phyloP scores from a whole-genome alignment of 768 basidiomycete genomes.

The Plicaturopsis crispa region DNA sequence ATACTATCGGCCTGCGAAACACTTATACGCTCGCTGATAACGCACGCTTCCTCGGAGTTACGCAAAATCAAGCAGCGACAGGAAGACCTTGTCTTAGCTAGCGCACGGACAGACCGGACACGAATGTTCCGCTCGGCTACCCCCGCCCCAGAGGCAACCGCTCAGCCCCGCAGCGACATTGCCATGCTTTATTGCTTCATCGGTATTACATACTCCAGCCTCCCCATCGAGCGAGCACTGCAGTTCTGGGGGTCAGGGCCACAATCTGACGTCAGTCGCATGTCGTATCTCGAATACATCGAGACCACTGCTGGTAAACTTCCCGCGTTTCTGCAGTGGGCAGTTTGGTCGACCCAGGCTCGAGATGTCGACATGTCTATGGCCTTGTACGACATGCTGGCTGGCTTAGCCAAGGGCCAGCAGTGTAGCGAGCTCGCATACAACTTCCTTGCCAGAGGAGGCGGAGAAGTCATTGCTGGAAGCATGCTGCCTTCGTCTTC shows the following conservation, averaged over 20 bases:
- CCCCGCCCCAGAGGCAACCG: slow-evolving; percentile 30
- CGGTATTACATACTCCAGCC: slow-evolving; percentile 68
- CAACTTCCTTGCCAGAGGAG: slow-evolving; percentile 81
- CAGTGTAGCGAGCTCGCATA: slow-evolving; percentile 82
- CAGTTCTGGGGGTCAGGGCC: slow-evolving; percentile 80
- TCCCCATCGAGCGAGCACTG: slow-evolving; percentile 69
- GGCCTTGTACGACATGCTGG: slow-evolving; percentile 84
- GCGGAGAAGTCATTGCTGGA: slow-evolving; percentile 59
- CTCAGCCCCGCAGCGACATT: slow-evolving; percentile 69
- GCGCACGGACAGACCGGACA: slow-evolving; percentile 54
- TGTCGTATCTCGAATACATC: slow-evolving; percentile 48
- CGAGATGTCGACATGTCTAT: slow-evolving; percentile 68
- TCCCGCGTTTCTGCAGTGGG: slow-evolving; percentile 82
- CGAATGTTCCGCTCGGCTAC: slow-evolving; percentile 35
- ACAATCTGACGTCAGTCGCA: slow-evolving; percentile 27
- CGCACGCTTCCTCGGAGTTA: slow-evolving; percentile 72
- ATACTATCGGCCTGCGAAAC: slow-evolving; percentile 63
- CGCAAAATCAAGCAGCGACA: slow-evolving; percentile 86
- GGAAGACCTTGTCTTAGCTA: slow-evolving; percentile 73
- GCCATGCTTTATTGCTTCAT: slow-evolving; percentile 80
- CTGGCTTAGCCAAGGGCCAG: slow-evolving; percentile 75
- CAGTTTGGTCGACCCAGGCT: slow-evolving; percentile 75
- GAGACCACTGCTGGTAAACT: slow-evolving; percentile 61
- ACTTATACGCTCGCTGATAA: slow-evolving; percentile 64
- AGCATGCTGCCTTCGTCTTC: slow-evolving; percentile 46